Conservation (phyloP, 108 stramenopile species). For the Cyclostephanos tholiformis region DNA sequence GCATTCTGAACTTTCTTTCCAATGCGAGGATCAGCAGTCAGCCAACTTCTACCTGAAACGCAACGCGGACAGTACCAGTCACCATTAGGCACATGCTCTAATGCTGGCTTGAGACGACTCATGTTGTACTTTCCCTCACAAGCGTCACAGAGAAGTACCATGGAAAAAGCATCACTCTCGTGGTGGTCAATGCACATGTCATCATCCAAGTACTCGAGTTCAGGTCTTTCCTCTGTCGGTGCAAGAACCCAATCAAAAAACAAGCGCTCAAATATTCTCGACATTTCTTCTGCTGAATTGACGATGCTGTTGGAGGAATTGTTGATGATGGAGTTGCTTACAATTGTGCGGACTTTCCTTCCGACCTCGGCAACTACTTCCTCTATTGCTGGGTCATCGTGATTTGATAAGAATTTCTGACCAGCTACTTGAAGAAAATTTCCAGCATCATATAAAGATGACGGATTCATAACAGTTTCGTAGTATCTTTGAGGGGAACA, state of each 20-base stretch:
- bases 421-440: slow-evolving; percentile 62
- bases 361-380: slow-evolving; percentile 67
- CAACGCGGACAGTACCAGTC: slow-evolving; percentile 92
- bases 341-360: slow-evolving; percentile 74
- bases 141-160: slow-evolving; percentile 86
- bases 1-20: slow-evolving; percentile 54
- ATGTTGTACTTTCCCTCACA: slow-evolving; percentile 94
- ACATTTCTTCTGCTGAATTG: slow-evolving; percentile 77
- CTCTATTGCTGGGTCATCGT: slow-evolving; percentile 35
- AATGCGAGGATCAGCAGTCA: slow-evolving; percentile 76
- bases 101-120: slow-evolving; percentile 70
- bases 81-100: slow-evolving; percentile 75
- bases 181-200: slow-evolving; percentile 83
- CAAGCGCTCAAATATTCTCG: slow-evolving; percentile 82
- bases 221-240: slow-evolving; percentile 56
- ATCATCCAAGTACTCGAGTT: slow-evolving; percentile 75
- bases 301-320: slow-evolving; percentile 72
- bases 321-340: slow-evolving; percentile 67
- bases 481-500: slow-evolving; percentile 59
- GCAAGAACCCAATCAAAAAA: slow-evolving; percentile 89
- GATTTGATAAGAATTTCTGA: slow-evolving; percentile 23
- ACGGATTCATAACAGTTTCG: slow-evolving; percentile 77
- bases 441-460: slow-evolving; percentile 77
- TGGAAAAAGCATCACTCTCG: slow-evolving; percentile 63
- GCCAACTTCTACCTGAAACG: slow-evolving; percentile 76